Evolutionary conservation across 2,329 filamentous ascomycete species (phyloP).

Genomic region (Helminthosporium solani): DNA sequence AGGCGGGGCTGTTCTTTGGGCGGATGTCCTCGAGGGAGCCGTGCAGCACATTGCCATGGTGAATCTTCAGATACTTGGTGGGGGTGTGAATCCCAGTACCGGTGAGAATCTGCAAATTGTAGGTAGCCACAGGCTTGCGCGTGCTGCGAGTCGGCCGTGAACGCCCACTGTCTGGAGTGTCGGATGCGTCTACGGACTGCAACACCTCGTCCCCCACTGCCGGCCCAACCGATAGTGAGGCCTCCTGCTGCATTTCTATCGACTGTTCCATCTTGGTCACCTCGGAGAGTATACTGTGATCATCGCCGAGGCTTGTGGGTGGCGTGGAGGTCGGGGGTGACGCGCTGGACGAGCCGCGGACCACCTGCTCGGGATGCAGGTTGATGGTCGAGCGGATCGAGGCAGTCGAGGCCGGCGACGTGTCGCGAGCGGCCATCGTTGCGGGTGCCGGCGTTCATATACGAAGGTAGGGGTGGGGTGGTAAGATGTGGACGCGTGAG

Average conservation of each 20-base stretch:
- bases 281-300: slow-evolving; percentile 55
- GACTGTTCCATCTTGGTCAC: slow-evolving; percentile 31
- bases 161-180: slow-evolving; percentile 22
- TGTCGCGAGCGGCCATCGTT: slow-evolving; percentile 35
- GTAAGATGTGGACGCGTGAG: slow-evolving; percentile 35
- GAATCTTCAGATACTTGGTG: slow-evolving; percentile 44
- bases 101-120: slow-evolving; percentile 65
- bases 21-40: slow-evolving; percentile 23
- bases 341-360: slow-evolving; percentile 51
- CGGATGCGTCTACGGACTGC: slow-evolving; percentile 17
- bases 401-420: slow-evolving; percentile 44
- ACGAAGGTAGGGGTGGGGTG: slow-evolving; percentile 21
- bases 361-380: slow-evolving; percentile 32
- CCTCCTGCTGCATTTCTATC: slow-evolving; percentile 24
- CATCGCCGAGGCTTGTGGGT: slow-evolving; percentile 66
- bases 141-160: slow-evolving; percentile 50
- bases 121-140: slow-evolving; percentile 60
- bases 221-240: slow-evolving; percentile 11
- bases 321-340: slow-evolving; percentile 62
- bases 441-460: slow-evolving; percentile 20
- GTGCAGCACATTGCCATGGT: slow-evolving; percentile 40
- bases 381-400: slow-evolving; percentile 47
- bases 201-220: slow-evolving; percentile 15
- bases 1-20: slow-evolving; percentile 10
- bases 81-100: slow-evolving; percentile 63